Evolutionary conservation across 257 asterid species (phyloP).

Genomic region (Solanum pinnatisectum): DNA sequence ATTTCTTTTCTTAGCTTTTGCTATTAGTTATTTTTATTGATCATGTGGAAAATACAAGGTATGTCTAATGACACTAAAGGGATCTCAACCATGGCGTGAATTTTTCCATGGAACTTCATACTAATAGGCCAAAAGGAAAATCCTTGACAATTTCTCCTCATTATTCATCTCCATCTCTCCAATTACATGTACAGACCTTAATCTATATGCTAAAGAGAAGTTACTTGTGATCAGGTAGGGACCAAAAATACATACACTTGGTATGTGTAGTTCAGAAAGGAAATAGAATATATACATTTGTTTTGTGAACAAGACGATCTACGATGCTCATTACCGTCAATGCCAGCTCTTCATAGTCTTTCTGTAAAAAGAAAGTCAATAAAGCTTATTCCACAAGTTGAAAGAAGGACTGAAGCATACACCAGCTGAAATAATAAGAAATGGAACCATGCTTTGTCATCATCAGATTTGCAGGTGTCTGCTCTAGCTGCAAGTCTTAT

Average conservation of each 20-base stretch:
- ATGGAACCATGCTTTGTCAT: constrained; percentile 73
- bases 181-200: neutral
- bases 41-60: neutral
- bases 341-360: constrained; percentile 92
- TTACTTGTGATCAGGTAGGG: neutral
- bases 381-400: constrained; percentile 6
- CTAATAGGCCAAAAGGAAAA: neutral
- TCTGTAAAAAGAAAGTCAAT: constrained; percentile 32
- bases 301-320: constrained; percentile 77
- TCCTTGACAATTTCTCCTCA: neutral
- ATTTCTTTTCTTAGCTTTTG: neutral
- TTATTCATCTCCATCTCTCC: neutral
- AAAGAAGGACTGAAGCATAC: neutral
- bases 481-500: constrained; percentile 88
- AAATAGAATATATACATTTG: constrained; percentile 39
- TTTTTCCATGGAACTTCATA: neutral
- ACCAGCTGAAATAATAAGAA: constrained; percentile 11
- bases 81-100: neutral
- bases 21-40: neutral
- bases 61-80: neutral
- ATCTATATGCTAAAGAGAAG: neutral
- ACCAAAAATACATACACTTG: neutral
- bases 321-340: constrained; percentile 60
- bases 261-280: neutral
- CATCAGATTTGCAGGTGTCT: constrained; percentile 88